Evolutionary conservation across 257 asterid species (phyloP).

Genomic region (Knoxia roxburghii): DNA sequence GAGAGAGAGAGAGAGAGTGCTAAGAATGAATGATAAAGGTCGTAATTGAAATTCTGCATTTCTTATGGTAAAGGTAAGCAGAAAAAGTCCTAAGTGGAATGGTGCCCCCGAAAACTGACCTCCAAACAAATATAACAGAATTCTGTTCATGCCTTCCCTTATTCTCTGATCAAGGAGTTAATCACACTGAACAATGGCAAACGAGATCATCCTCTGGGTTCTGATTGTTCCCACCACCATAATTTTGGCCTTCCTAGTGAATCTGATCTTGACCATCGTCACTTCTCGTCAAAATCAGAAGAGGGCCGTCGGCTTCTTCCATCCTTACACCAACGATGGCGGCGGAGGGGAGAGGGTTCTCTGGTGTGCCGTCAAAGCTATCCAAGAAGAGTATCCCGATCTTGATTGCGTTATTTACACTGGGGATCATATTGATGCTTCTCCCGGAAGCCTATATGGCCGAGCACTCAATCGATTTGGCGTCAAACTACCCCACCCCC

Average conservation of each 20-base stretch:
- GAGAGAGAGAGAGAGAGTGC: too few species aligned
- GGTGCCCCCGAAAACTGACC: too few species aligned
- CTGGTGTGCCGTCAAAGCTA: slow-evolving; percentile 94
- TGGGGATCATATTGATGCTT: slow-evolving; percentile 73
- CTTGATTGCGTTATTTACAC: slow-evolving; percentile 76
- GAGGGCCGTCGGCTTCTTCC: slow-evolving; percentile 68
- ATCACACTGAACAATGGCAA: slow-evolving; percentile 15
- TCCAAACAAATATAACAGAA: too few species aligned
- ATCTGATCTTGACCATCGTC: slow-evolving; percentile 18
- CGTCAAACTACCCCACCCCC: slow-evolving; percentile 54
- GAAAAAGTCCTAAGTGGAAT: too few species aligned
- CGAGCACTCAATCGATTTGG: slow-evolving; percentile 86
- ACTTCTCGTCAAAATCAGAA: slow-evolving; percentile 38
- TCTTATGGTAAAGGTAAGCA: too few species aligned
- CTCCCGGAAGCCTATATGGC: slow-evolving; percentile 57
- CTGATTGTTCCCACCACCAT: slow-evolving; percentile 3
- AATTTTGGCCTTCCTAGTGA: slow-evolving; percentile 6
- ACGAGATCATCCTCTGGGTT: not conserved
- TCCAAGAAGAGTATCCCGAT: slow-evolving; percentile 74
- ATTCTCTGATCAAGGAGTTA: not conserved
- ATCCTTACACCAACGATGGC: slow-evolving; percentile 92
- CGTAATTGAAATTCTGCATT: too few species aligned
- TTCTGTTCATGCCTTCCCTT: not conserved
- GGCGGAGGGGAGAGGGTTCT: slow-evolving; percentile 99
- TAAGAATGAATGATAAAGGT: too few species aligned